Evolutionary conservation across 164 flowering plant genomes (phyloP).

Genomic region (Berberis thunbergii): DNA sequence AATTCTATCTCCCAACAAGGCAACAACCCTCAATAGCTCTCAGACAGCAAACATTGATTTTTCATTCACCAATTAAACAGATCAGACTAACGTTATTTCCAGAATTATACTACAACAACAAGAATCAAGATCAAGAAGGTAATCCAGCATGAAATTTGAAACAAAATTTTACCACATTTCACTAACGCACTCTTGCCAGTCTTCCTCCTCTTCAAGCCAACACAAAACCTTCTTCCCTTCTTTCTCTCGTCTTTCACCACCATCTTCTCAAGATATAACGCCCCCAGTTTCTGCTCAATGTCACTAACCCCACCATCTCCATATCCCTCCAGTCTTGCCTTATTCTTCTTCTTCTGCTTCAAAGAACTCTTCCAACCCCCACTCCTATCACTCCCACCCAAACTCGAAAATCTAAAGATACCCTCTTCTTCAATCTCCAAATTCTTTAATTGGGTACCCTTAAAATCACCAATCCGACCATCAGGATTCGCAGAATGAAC

Average conservation of each 20-base stretch:
- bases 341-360: conserved; percentile 9
- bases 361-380: neutral
- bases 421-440: conserved; percentile 9
- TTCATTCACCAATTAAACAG: no score
- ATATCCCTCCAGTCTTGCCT: conserved; percentile 7
- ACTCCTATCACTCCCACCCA: conserved; percentile 9
- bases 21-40: no score
- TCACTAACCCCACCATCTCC: conserved; percentile 2
- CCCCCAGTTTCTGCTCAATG: conserved; percentile 7
- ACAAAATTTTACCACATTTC: conserved; percentile 26
- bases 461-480: neutral
- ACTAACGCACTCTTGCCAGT: conserved; percentile 24
- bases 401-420: conserved; percentile 63
- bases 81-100: no score
- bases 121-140: neutral
- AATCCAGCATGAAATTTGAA: conserved; percentile 16
- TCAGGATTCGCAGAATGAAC: conserved; percentile 5
- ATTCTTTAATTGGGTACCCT: neutral
- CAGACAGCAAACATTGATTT: no score
- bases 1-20: no score
- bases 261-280: neutral
- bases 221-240: conserved; percentile 19
- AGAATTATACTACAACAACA: no score
- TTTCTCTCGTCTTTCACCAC: conserved; percentile 11
- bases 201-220: conserved; percentile 51